Base-by-base conservation (phyloP, 108 stramenopile genomes). In the Poteriospumella lacustris region DNA sequence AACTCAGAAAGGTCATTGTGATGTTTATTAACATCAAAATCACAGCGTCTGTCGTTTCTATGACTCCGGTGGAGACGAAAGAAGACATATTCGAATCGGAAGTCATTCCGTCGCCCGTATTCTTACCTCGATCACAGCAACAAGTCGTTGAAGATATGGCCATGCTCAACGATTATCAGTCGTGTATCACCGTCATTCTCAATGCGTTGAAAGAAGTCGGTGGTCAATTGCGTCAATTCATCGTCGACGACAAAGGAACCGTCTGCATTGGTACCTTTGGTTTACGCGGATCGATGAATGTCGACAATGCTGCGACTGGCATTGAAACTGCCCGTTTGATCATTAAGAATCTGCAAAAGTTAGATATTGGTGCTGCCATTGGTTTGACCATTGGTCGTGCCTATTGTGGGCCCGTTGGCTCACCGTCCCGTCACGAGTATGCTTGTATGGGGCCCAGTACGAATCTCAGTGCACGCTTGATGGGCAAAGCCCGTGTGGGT, bases 401-500 rank as follows among this genome's bases (percentile, higher is more conserved):
- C 1, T 80, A 75, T 77, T 80, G 80, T 62, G 80, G 80, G 33
- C 42, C 56, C 0, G 75, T 80, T 41, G 80, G 80, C 3, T 77
- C 75, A 9, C 42, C 26, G 33, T 0, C 58, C 5, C 80, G 83
- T 40, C 58, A 47, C 28, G 83, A 84, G 43, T 84, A 81, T 36
- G 75, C 81, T 3, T 73, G 68, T 15, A 67, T 80, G 0, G 83
- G 83, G 12, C 67, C 77, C 39, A 43, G 40, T 40, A 72, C 80
- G 1, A 84, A 81, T 59, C 64, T 84, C 36, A 44, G 79, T 1
- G 83, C 83, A 19, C 33, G 83, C 0, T 76, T 84, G n/a, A 84
- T 84, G 83, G 33, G 56, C 42, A 80, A 80, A 36, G 76, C 80
- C 0, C n/a, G n/a, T n/a, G n/a, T n/a, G n/a, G n/a, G n/a, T n/a